These are phyloP conservation scores for Gymnopilus junonius DNA, from an alignment of 768 basidiomycete species.

Conservation along the genomic window DNA sequence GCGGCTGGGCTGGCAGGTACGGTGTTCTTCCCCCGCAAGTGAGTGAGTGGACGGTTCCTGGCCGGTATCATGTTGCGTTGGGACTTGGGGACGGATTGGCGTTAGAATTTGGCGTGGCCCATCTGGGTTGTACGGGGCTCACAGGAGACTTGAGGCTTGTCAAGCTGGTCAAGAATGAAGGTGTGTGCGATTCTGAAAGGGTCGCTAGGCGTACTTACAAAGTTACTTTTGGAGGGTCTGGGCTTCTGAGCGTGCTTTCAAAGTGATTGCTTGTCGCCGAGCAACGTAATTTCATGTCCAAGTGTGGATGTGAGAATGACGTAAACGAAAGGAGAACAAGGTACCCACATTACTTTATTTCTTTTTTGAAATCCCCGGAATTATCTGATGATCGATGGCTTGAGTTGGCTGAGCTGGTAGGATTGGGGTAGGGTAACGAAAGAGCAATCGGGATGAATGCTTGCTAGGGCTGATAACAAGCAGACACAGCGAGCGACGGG, in stretches of 20 bases:
- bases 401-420: neutral
- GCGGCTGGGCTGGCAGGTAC: neutral
- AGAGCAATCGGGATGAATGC: neutral
- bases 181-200: neutral
- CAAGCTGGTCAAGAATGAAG: too few relatives aligned
- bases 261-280: neutral
- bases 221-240: neutral
- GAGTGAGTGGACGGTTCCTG: too few relatives aligned
- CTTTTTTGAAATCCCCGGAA: too few relatives aligned
- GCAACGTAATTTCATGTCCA: neutral
- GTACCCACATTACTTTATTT: neutral
- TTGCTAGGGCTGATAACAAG: neutral
- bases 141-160: too few relatives aligned
- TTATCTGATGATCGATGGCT: neutral
- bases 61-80: too few relatives aligned
- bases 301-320: neutral
- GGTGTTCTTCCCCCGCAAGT: neutral
- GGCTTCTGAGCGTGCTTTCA: neutral
- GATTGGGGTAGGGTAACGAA: too few relatives aligned
- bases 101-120: too few relatives aligned
- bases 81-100: neutral
- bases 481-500: neutral
- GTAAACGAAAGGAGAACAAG: slow-evolving; percentile 7
- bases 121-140: too few relatives aligned
- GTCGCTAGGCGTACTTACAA: neutral